A percentile compares a stretch with the other conserved stretches of the same genome.
phyloP scores from a whole-genome alignment of 1,284 basidiomycete species.

The Trametes versicolor region DNA sequence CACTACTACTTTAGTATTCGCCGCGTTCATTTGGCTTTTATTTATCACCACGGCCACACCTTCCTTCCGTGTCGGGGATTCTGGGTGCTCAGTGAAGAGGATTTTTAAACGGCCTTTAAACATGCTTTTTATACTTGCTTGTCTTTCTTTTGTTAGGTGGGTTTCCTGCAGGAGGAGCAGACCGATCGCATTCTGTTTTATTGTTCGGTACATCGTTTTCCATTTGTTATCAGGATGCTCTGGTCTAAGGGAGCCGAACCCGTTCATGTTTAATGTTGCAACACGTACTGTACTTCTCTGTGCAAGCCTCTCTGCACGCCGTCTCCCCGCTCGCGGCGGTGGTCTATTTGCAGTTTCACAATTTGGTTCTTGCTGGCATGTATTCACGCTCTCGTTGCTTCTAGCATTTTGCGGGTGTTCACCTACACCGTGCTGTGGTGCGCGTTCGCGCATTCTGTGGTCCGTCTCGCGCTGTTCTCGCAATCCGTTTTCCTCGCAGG shows the following conservation, averaged over 20 bases:
- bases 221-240: constrained; percentile 13
- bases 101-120: constrained; percentile 3
- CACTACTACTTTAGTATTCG: not conserved
- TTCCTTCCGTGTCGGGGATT: constrained; percentile 11
- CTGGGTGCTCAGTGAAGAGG: constrained; percentile 8
- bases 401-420: too few relatives aligned
- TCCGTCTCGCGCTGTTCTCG: too few relatives aligned
- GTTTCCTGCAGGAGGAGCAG: constrained; percentile 21
- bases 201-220: constrained; percentile 2
- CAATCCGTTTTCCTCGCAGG: not conserved
- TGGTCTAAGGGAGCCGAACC: not conserved
- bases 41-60: constrained; percentile 15
- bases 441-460: too few relatives aligned
- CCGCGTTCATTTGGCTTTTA: not conserved
- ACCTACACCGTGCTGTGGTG: too few relatives aligned
- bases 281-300: constrained; percentile 9
- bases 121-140: not conserved
- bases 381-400: too few relatives aligned
- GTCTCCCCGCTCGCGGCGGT: too few relatives aligned
- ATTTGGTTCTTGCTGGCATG: too few relatives aligned
- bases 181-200: constrained; percentile 4
- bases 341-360: too few relatives aligned
- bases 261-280: constrained; percentile 16
- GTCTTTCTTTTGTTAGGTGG: constrained; percentile 10
- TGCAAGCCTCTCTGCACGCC: too few relatives aligned